Percentiles rank a stretch among this genome's conserved stretches.
Conservation (phyloP, 768 basidiomycete genomes). For the Suillus sp. region DNA sequence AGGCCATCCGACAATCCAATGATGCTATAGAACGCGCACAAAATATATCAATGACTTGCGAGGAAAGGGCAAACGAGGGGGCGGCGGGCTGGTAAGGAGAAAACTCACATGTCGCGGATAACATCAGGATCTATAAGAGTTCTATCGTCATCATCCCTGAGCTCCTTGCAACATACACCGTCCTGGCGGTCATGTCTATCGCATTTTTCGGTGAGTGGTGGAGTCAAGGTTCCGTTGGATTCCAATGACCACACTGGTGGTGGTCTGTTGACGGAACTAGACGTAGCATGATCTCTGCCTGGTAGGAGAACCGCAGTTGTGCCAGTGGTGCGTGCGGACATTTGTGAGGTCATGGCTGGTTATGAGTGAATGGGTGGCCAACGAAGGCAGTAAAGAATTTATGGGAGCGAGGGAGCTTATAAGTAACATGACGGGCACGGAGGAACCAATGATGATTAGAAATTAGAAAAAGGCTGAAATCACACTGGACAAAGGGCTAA, state of each 20-base stretch:
- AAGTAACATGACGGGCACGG: background rate
- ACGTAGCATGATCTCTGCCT: constrained; percentile 9
- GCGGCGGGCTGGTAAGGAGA: background rate
- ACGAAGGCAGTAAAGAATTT: background rate
- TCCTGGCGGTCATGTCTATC: constrained; percentile 51
- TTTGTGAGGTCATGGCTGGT: background rate
- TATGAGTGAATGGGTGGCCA: too few species aligned
- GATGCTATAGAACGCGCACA: constrained; percentile 47
- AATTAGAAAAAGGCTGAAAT: background rate
- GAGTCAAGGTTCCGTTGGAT: constrained; percentile 38
- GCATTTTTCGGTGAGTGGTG: constrained; percentile 61
- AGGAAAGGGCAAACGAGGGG: background rate
- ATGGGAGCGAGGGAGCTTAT: background rate
- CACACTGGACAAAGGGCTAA: constrained; percentile 1
- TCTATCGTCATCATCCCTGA: constrained; percentile 78
- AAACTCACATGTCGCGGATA: constrained; percentile 78
- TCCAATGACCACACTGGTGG: constrained; percentile 70
- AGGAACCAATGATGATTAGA: background rate
- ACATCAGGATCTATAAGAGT: constrained; percentile 85
- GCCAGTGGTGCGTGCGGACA: background rate
- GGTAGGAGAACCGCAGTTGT: constrained; percentile 25
- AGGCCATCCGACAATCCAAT: constrained; percentile 91
- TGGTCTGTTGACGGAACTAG: constrained; percentile 34
- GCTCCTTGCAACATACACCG: constrained; percentile 87
- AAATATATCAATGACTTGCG: constrained; percentile 11